These are phyloP conservation scores for Lachnellula hyalina DNA, from an alignment of 2,329 filamentous ascomycete genomes.

Conservation along the genomic window DNA sequence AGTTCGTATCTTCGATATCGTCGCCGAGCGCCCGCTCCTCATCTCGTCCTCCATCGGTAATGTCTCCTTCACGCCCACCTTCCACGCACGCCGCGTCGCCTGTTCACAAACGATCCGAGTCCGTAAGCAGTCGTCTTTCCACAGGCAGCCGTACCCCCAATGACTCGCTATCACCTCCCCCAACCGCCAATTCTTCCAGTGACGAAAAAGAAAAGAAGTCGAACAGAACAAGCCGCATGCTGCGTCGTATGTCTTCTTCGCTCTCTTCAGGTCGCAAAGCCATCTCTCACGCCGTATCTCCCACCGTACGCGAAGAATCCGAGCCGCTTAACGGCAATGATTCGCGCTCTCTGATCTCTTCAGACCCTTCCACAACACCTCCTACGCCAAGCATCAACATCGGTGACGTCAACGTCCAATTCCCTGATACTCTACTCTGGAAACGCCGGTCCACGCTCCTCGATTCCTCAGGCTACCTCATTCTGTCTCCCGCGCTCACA, in stretches of 20 bases:
- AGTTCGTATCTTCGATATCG: constrained; percentile 38
- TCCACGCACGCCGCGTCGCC: constrained; percentile 32
- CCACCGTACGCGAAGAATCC: constrained; percentile 35
- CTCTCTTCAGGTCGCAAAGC: constrained; percentile 39
- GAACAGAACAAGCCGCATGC: constrained; percentile 40
- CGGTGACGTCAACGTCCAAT: constrained; percentile 93
- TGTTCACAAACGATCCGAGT: constrained; percentile 56
- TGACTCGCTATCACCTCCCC: constrained; percentile 33
- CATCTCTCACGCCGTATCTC: constrained; percentile 31
- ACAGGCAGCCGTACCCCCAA: constrained; percentile 21
- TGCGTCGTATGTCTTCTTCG: constrained; percentile 62
- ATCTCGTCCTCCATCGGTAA: constrained; percentile 39
- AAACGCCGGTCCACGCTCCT: constrained; percentile 87
- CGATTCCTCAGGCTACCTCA: constrained; percentile 76
- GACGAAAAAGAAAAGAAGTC: constrained; percentile 52
- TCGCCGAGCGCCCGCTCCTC: constrained; percentile 35
- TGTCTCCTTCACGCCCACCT: constrained; percentile 44
- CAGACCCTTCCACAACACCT: constrained; percentile 33
- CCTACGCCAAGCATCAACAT: constrained; percentile 23
- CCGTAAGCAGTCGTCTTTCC: constrained; percentile 56
- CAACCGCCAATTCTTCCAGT: constrained; percentile 35
- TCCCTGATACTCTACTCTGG: constrained; percentile 93
- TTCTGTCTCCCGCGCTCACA: constrained; percentile 66
- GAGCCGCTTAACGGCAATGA: constrained; percentile 26
- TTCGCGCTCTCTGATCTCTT: constrained; percentile 26